These are phyloP conservation scores for Quercus parvula DNA, from an alignment of 306 rosid genomes.

Conservation along the genomic window DNA sequence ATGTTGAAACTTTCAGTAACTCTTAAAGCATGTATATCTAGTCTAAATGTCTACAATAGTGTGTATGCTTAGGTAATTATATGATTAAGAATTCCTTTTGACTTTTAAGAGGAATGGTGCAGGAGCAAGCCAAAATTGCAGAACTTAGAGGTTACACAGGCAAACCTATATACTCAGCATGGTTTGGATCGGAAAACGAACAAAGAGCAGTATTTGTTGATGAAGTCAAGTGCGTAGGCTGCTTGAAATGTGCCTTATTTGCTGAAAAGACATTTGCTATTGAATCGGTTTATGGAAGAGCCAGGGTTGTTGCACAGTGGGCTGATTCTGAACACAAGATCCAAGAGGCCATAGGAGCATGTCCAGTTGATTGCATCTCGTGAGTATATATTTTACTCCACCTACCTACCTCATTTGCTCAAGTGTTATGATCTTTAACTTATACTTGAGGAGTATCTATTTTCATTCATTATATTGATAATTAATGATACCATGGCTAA, in stretches of 20 bases:
- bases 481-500: no score
- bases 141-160: slow-evolving; percentile 83
- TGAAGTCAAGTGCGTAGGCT: slow-evolving; percentile 84
- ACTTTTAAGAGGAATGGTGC: slow-evolving; percentile 2
- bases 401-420: no score
- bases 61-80: neutral
- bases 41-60: neutral
- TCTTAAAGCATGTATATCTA: no score
- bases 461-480: no score
- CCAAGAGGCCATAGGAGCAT: slow-evolving; percentile 66
- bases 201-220: slow-evolving; percentile 85
- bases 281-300: slow-evolving; percentile 89
- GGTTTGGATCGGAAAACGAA: slow-evolving; percentile 76
- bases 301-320: slow-evolving; percentile 95
- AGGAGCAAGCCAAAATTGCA: slow-evolving; percentile 83
- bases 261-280: slow-evolving; percentile 91
- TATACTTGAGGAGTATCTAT: no score
- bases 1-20: neutral
- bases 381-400: slow-evolving; percentile 31
- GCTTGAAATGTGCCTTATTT: slow-evolving; percentile 85
- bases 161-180: slow-evolving; percentile 75
- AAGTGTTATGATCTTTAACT: no score
- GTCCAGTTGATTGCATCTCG: slow-evolving; percentile 99
- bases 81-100: neutral
- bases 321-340: slow-evolving; percentile 76